Conservation (phyloP, 1,284 basidiomycete genomes). For the Ustilago loliicola region DNA sequence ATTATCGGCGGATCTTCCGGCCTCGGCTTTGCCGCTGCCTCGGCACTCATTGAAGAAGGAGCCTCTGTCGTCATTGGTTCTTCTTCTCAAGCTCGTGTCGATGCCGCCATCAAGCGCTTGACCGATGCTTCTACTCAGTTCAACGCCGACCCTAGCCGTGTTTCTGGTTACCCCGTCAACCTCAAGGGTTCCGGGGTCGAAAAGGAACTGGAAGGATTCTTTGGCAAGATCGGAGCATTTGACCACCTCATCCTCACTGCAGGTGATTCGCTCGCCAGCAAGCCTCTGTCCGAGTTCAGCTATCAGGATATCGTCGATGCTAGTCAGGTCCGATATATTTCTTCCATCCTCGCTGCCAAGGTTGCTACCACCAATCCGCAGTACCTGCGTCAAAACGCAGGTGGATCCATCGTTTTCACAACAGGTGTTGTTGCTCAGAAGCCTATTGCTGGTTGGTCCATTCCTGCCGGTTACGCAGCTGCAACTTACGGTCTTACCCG, state of each 20-base stretch:
- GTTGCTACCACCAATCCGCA: slow-evolving; percentile 10
- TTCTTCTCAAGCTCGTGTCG: slow-evolving; percentile 22
- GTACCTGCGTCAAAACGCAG: slow-evolving; percentile 10
- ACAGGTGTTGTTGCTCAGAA: slow-evolving; percentile 37
- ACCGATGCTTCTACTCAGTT: slow-evolving; percentile 36
- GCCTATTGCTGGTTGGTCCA: slow-evolving; percentile 25
- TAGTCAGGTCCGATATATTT: slow-evolving; percentile 27
- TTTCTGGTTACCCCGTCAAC: slow-evolving; percentile 36
- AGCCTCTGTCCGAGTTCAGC: slow-evolving; percentile 18
- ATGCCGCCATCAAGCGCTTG: slow-evolving; percentile 27
- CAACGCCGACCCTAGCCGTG: slow-evolving; percentile 46
- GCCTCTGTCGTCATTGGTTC: slow-evolving; percentile 45
- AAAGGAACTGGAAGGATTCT: slow-evolving; percentile 24
- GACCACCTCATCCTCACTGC: slow-evolving; percentile 54
- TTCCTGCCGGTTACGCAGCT: slow-evolving; percentile 21
- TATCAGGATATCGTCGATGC: slow-evolving; percentile 38
- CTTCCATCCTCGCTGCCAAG: slow-evolving; percentile 45
- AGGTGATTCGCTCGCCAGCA: slow-evolving; percentile 27
- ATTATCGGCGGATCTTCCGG: slow-evolving; percentile 53
- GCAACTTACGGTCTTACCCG: slow-evolving; percentile 33
- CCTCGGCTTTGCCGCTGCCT: slow-evolving; percentile 50
- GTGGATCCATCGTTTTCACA: slow-evolving; percentile 38
- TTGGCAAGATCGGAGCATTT: slow-evolving; percentile 39
- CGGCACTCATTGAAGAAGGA: slow-evolving; percentile 51
- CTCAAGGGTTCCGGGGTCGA: slow-evolving; percentile 32